Conservation (phyloP, 208 protist species). For the Trichomonas tenax region DNA sequence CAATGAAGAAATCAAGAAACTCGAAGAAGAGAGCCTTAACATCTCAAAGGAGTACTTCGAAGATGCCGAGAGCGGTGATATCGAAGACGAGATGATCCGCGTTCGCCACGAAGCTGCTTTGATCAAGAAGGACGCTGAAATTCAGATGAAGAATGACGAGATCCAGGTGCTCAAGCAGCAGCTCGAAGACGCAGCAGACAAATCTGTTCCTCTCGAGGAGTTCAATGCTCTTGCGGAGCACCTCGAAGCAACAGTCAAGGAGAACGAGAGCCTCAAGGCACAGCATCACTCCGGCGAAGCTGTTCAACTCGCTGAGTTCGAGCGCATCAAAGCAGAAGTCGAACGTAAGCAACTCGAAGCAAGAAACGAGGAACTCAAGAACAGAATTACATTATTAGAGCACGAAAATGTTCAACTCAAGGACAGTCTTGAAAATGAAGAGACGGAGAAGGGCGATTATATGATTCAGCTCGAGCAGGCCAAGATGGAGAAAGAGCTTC, state of each 20-base stretch:
- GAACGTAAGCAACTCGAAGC: no score
- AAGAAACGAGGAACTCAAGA: no score
- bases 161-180: neutral
- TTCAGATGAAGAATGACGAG: neutral
- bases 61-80: neutral
- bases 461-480: neutral
- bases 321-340: no score
- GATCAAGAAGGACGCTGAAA: neutral
- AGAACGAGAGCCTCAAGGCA: neutral
- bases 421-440: neutral
- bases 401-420: neutral
- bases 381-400: neutral
- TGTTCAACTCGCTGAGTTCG: no score
- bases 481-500: neutral
- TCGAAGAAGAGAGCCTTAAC: neutral
- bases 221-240: neutral
- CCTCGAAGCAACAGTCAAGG: neutral
- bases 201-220: neutral
- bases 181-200: neutral
- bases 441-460: neutral
- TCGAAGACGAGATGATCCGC: neutral
- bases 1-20: neutral
- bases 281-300: neutral
- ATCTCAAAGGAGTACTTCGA: neutral
- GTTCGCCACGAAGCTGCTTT: neutral